These are phyloP conservation scores for Coelomomyces lativittatus DNA, from an alignment of 371 early-diverging fungal genomes.

Conservation along the genomic window DNA sequence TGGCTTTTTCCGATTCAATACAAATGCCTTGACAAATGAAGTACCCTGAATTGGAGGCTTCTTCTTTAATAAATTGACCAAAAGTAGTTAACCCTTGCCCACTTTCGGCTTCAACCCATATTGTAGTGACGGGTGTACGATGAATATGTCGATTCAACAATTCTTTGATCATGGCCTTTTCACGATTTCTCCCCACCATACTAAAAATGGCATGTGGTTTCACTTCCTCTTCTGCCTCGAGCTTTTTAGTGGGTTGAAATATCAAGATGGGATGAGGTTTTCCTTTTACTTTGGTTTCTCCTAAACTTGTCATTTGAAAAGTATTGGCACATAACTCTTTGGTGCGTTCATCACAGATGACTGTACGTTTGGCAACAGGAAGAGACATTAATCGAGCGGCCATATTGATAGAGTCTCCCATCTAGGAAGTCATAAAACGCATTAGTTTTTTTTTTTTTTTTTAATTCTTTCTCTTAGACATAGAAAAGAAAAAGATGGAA, in stretches of 20 bases:
- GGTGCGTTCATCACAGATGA: conserved; percentile 26
- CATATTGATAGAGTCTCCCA: conserved; percentile 44
- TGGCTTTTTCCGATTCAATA: conserved; percentile 17
- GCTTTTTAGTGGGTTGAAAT: conserved; percentile 9
- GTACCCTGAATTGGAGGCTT: conserved; percentile 6
- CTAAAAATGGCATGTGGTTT: neutral
- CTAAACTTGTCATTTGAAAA: conserved; percentile 17
- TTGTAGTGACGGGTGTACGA: neutral
- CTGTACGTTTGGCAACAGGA: conserved; percentile 5
- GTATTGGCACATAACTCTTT: conserved; percentile 14
- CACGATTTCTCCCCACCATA: conserved; percentile 11
- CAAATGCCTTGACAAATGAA: conserved; percentile 10
- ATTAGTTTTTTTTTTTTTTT: neutral
- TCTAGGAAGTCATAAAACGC: conserved; percentile 7
- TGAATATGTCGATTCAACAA: conserved; percentile 3
- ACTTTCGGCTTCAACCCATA: conserved; percentile 19
- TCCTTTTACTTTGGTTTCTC: conserved; percentile 22
- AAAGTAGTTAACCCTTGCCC: conserved; percentile 22
- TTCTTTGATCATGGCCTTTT: conserved; percentile 8
- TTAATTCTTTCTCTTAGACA: too few species aligned
- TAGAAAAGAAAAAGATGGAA: neutral
- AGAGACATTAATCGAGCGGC: conserved; percentile 30
- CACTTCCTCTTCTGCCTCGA: neutral
- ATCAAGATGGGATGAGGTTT: conserved; percentile 15
- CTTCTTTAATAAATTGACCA: conserved; percentile 6